phyloP scores from a whole-genome alignment of 2,329 filamentous ascomycete genomes.

The Aureobasidium sp. region DNA sequence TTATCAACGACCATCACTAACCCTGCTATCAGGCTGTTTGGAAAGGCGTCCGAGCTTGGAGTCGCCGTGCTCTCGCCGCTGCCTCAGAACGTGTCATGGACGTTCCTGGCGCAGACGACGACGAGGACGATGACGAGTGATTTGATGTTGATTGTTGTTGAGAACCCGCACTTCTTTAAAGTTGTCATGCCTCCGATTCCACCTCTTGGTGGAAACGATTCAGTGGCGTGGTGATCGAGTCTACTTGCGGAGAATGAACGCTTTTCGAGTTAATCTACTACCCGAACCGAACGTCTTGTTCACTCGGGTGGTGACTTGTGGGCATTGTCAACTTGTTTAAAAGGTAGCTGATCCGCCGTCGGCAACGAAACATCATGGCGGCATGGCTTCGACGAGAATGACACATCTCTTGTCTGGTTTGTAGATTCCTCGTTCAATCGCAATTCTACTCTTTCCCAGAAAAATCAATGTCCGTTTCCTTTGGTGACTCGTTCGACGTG shows the following conservation, averaged over 20 bases:
- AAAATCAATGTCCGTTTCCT: neutral
- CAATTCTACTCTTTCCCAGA: neutral
- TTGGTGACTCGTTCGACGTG: neutral
- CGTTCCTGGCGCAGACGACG: conserved; percentile 57
- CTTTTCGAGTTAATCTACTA: neutral
- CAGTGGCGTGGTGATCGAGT: conserved; percentile 89
- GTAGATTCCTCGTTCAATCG: neutral
- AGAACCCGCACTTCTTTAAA: conserved; percentile 76
- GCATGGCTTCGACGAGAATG: conserved; percentile 10
- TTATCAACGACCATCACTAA: conserved; percentile 18
- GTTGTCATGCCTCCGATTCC: conserved; percentile 56
- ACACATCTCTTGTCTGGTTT: conserved; percentile 1
- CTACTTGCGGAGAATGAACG: conserved; percentile 76
- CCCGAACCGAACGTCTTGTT: conserved; percentile 14
- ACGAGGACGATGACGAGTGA: conserved; percentile 39
- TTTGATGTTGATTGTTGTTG: neutral
- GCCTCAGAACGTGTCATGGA: conserved; percentile 76
- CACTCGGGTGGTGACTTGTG: conserved; percentile 9
- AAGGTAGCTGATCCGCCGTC: conserved; percentile 10
- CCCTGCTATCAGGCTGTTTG: conserved; percentile 55
- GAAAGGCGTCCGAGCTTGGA: conserved; percentile 69
- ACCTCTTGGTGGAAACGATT: conserved; percentile 42
- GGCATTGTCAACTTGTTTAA: conserved; percentile 11
- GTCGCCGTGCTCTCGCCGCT: conserved; percentile 61
- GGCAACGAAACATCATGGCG: conserved; percentile 12